Evolutionary conservation across 1,139 yeast genomes (phyloP).

Genomic region (Candida glucosophila): DNA sequence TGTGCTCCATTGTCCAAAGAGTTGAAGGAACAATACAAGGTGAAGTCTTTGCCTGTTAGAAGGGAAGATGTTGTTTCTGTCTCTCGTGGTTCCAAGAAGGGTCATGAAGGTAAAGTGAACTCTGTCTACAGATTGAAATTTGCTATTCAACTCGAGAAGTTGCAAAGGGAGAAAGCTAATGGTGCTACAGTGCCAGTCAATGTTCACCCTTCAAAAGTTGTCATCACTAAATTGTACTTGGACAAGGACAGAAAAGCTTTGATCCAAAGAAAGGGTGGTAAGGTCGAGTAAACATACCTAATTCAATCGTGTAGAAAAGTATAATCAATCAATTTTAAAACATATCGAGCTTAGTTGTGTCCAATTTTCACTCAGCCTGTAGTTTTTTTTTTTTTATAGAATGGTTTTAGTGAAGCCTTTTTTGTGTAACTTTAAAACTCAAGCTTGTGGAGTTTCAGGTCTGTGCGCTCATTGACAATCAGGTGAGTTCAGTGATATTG

Average conservation of each 20-base stretch:
- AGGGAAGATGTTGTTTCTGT: conserved; percentile 94
- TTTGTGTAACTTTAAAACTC: too few relatives aligned
- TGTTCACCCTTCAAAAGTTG: conserved; percentile 98
- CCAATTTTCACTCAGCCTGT: too few relatives aligned
- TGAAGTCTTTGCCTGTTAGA: conserved; percentile 96
- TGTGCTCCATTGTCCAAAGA: conserved; percentile 99
- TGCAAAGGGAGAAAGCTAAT: conserved; percentile 95
- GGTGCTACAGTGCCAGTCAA: conserved; percentile 98
- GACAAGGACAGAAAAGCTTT: conserved; percentile 99
- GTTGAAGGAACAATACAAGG: conserved; percentile 95
- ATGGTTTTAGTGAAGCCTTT: too few relatives aligned
- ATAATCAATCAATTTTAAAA: too few relatives aligned
- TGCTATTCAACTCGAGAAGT: conserved; percentile 94
- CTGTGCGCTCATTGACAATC: too few relatives aligned
- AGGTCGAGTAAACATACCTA: conserved; percentile 26
- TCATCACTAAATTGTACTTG: conserved; percentile 95
- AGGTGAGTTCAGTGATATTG: too few relatives aligned
- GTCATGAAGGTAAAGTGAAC: conserved; percentile 97
- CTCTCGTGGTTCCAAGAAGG: conserved; percentile 99
- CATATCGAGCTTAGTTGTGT: too few relatives aligned
- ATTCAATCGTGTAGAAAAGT: too few relatives aligned
- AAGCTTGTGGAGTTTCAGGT: too few relatives aligned
- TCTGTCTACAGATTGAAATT: conserved; percentile 99
- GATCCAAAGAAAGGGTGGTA: conserved; percentile 51
- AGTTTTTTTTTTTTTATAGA: too few relatives aligned